Base-by-base conservation (phyloP, 257 asterid species). In the Nicotiana benthamiana region DNA sequence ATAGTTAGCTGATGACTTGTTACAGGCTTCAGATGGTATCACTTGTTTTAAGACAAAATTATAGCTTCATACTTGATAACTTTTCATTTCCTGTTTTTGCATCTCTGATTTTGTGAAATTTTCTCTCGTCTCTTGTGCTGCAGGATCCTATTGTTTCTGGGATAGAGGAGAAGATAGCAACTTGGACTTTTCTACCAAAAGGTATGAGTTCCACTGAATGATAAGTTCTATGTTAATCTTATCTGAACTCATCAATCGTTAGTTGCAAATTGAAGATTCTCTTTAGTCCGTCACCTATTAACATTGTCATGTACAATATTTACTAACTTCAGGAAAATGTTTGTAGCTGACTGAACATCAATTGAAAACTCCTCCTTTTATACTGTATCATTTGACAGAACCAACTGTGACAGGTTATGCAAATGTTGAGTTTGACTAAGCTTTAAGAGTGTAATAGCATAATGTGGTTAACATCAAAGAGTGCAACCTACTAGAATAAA, bases 91-190 rank as follows among this genome's bases (percentile, higher is more conserved):
- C 32, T 12, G 8, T 28, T 64, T 48, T 22, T 24, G 61, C 10
- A 72, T 72, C 24, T 48, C 26, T 26, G 40, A 26, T 74, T 48
- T 74, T 48, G 61, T 48, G 60, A 43, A 20, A 13, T 72, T 3
- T 72, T 48, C 1, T 80, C 77, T 66, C 53, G 63, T 62, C 83
- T 85, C 60, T 74, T 57, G 61, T 82, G 51, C 84, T 82, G 46
- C 84, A 96, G 99, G 99, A 96, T 89, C 95, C 97, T 75, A 94
- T 96, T n/a, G 90, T 96, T 67, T 85, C 92, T 1, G 99, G 97
- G 86, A 96, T 94, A 83, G 99, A 96, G 90, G 99, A 96, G 66
- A 96, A 96, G 92, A 96, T 96, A 81, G 86, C 98, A 9, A 90
- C 93, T 9, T 94, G 99, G 99, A 89, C 98, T 65, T 96, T 96